Percentiles rank a stretch among this genome's conserved stretches.
These are phyloP conservation scores for Penicillium lividum DNA, from an alignment of 495 filamentous ascomycete species.

Conservation along the genomic window DNA sequence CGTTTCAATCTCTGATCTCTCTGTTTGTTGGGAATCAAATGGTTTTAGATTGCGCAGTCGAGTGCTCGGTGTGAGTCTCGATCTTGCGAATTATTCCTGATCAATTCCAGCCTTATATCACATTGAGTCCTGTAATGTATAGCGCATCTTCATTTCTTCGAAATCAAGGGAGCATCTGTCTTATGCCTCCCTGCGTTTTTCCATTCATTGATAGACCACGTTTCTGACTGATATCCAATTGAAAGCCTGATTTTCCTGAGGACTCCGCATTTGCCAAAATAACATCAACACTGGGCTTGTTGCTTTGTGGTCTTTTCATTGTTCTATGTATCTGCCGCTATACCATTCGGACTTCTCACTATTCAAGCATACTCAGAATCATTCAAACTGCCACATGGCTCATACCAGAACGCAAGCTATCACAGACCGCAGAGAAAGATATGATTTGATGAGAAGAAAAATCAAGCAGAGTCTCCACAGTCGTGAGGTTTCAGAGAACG, in stretches of 20 bases:
- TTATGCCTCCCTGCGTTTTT: not conserved
- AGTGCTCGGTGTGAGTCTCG: not conserved
- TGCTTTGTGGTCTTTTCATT: not conserved
- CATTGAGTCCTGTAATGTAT: not conserved
- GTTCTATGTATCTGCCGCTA: not conserved
- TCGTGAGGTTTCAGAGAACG: not conserved
- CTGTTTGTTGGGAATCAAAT: not conserved
- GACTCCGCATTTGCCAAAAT: not conserved
- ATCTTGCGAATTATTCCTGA: not conserved
- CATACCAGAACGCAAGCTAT: not conserved
- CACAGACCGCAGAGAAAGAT: not conserved
- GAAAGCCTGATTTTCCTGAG: not conserved
- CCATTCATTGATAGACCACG: not conserved
- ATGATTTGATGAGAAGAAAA: not conserved
- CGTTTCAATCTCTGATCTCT: too few relatives aligned
- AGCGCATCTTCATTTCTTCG: not conserved
- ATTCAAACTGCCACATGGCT: not conserved
- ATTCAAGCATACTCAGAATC: not conserved
- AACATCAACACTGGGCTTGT: not conserved
- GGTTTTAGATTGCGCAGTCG: not conserved
- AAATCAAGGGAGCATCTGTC: not conserved
- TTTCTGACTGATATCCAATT: not conserved
- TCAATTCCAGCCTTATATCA: not conserved
- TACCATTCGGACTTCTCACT: not conserved
- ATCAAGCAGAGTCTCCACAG: not conserved